Conservation (phyloP, 306 rosid genomes). For the Inga leiocalycina region DNA sequence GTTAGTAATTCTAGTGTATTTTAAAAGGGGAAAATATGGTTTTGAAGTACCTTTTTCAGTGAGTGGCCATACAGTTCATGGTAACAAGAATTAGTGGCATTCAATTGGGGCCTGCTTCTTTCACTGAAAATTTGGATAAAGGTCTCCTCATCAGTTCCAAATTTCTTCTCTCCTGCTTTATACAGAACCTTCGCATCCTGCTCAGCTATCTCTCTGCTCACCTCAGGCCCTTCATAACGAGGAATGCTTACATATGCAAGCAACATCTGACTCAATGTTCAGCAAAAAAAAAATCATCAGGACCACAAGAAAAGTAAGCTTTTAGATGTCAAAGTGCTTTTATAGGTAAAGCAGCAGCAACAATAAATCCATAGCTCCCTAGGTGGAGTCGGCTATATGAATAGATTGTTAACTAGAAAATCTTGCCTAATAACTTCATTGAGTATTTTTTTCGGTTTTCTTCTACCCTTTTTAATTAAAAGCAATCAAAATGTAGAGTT, state of each 20-base stretch:
- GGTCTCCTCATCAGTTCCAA: conserved; percentile 58
- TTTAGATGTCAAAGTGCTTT: background rate
- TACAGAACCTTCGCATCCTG: conserved; percentile 45
- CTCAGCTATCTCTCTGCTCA: conserved; percentile 47
- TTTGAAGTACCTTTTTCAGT: conserved; percentile 56
- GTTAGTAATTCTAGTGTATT: background rate
- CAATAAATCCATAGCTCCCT: too few species aligned
- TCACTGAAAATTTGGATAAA: conserved; percentile 63
- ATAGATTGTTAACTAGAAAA: too few species aligned
- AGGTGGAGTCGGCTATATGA: too few species aligned
- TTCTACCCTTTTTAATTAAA: background rate
- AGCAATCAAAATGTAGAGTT: background rate
- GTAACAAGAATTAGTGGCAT: conserved; percentile 56
- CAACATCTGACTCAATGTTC: conserved; percentile 52
- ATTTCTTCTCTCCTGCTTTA: conserved; percentile 57
- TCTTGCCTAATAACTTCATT: too few species aligned
- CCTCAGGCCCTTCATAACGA: conserved; percentile 77
- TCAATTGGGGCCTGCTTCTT: conserved; percentile 71
- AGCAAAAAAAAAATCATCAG: background rate
- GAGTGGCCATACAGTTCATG: conserved; percentile 49
- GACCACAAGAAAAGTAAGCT: background rate
- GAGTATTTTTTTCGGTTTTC: too few species aligned
- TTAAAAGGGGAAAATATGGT: background rate
- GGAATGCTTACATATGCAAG: conserved; percentile 58
- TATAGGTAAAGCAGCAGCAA: background rate